These are phyloP conservation scores for Zygotorulaspora mrakii DNA, from an alignment of 1,139 yeast species.

Conservation along the genomic window DNA sequence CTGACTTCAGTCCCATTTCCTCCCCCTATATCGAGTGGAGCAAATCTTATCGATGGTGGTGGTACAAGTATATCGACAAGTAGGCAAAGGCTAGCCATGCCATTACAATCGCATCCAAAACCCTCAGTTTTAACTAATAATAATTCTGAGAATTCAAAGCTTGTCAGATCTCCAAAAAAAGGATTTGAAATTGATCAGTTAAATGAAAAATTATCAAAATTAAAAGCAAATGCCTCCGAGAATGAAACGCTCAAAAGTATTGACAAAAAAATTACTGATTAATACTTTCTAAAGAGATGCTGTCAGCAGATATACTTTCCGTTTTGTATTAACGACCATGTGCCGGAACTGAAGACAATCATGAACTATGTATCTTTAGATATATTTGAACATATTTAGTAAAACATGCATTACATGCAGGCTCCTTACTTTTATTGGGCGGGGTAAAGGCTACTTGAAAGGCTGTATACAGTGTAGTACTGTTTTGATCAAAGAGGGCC, in stretches of 20 bases:
- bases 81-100: constrained; percentile 13
- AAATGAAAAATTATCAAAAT: constrained; percentile 30
- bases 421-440: no score
- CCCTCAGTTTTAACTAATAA: constrained; percentile 13
- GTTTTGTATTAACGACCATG: no score
- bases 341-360: no score
- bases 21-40: constrained; percentile 8
- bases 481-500: constrained; percentile 18
- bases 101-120: constrained; percentile 7
- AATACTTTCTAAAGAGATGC: no score
- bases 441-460: no score
- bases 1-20: constrained; percentile 11
- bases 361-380: no score
- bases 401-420: no score
- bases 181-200: constrained; percentile 35
- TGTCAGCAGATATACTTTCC: no score
- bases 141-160: constrained; percentile 7
- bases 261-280: constrained; percentile 3
- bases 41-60: constrained; percentile 18
- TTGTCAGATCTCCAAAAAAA: constrained; percentile 11
- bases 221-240: constrained; percentile 14
- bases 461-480: no score
- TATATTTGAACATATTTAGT: no score
- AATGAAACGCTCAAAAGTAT: constrained; percentile 7
- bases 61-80: constrained; percentile 17